A percentile compares a stretch with the other conserved stretches of the same genome.
phyloP scores from a whole-genome alignment of 148 eudicot genomes.

The Cornus florida region DNA sequence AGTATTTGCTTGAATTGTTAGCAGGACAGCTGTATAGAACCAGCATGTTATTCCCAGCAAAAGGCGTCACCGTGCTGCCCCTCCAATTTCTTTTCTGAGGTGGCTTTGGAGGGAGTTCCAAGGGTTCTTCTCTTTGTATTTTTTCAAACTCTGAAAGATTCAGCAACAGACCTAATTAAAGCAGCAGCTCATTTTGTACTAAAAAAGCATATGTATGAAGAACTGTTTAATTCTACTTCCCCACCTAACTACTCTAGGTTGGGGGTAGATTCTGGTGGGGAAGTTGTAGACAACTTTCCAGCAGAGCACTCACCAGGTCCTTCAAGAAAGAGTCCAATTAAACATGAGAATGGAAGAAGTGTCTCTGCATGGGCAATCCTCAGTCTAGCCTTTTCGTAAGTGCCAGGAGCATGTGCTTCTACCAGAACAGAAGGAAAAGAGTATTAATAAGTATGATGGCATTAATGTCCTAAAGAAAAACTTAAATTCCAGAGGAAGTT shows the following conservation, averaged over 20 bases:
- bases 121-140: constrained; percentile 67
- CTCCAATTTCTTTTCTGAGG: constrained; percentile 85
- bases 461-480: not conserved
- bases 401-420: constrained; percentile 74
- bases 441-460: not conserved
- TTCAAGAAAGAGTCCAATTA: constrained; percentile 89
- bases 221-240: no score
- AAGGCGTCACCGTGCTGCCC: constrained; percentile 78
- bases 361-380: constrained; percentile 99
- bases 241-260: no score
- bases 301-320: constrained; percentile 66
- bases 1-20: constrained; percentile 62
- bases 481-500: not conserved
- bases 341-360: constrained; percentile 92
- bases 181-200: not conserved
- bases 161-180: constrained; percentile 9
- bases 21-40: constrained; percentile 74
- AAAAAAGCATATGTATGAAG: not conserved
- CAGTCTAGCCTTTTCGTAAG: constrained; percentile 87
- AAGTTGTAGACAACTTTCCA: no score
- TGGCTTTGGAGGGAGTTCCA: constrained; percentile 79
- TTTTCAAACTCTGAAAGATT: constrained; percentile 59
- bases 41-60: constrained; percentile 91
- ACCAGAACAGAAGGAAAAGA: constrained; percentile 18
- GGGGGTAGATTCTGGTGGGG: no score